Evolutionary conservation across 2,329 filamentous ascomycete genomes (phyloP).

Genomic region (Pseudocercospora musae): DNA sequence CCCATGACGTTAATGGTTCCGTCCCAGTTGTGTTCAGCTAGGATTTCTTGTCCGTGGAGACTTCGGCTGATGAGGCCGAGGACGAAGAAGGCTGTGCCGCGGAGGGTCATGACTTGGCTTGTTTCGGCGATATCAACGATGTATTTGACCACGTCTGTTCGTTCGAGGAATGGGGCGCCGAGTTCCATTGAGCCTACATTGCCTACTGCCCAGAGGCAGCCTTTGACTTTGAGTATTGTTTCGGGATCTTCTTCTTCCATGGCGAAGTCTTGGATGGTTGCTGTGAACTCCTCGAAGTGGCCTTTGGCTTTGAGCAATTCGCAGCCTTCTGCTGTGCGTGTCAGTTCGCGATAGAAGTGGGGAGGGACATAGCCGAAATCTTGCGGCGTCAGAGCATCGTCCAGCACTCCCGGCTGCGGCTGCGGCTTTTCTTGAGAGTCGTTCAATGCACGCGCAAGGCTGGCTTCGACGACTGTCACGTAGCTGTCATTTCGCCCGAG

Average conservation of each 20-base stretch:
- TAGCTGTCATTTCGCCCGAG: slow-evolving; percentile 95
- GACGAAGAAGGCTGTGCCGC: slow-evolving; percentile 95
- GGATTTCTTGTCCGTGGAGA: slow-evolving; percentile 84
- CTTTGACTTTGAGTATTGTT: slow-evolving; percentile 88
- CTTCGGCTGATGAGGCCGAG: slow-evolving; percentile 89
- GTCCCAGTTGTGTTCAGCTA: slow-evolving; percentile 89
- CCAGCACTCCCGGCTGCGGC: slow-evolving; percentile 33
- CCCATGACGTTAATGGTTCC: slow-evolving; percentile 81
- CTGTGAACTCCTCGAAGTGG: slow-evolving; percentile 90
- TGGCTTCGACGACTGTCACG: slow-evolving; percentile 91
- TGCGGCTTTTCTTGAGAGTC: slow-evolving; percentile 53
- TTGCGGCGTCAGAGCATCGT: slow-evolving; percentile 47
- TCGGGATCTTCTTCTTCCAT: slow-evolving; percentile 83
- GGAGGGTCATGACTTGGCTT: slow-evolving; percentile 85
- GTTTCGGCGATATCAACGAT: slow-evolving; percentile 85
- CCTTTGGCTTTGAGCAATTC: slow-evolving; percentile 86
- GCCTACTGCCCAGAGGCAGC: slow-evolving; percentile 93
- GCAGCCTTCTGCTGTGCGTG: slow-evolving; percentile 88
- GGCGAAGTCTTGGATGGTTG: slow-evolving; percentile 82
- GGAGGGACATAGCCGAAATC: slow-evolving; percentile 71
- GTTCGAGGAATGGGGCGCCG: slow-evolving; percentile 88
- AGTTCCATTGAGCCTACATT: slow-evolving; percentile 99
- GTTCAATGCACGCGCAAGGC: slow-evolving; percentile 80
- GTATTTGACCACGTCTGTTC: slow-evolving; percentile 79
- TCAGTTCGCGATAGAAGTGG: slow-evolving; percentile 95